phyloP scores from a whole-genome alignment of 202 grass and related monocot genomes.

The Bolboschoenoplectus hybrid region DNA sequence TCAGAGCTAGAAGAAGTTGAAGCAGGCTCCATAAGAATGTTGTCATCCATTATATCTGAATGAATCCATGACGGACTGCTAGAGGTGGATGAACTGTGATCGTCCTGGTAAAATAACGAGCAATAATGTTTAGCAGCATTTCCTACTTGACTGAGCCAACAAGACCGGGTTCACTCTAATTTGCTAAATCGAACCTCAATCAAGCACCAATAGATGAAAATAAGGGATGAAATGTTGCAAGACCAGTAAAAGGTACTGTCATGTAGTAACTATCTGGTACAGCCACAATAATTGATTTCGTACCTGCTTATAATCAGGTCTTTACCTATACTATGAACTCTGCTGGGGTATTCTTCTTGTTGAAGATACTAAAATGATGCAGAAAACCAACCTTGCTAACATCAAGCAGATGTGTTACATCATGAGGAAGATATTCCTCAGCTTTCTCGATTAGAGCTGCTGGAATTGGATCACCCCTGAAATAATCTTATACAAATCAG shows the following conservation, averaged over 20 bases:
- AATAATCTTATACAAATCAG: slow-evolving; percentile 38
- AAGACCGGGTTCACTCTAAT: neutral
- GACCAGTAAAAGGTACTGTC: neutral
- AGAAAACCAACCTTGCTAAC: slow-evolving; percentile 65
- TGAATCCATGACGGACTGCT: slow-evolving; percentile 84
- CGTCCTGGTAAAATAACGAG: slow-evolving; percentile 52
- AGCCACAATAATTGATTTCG: neutral
- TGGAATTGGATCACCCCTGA: slow-evolving; percentile 77
- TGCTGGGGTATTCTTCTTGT: slow-evolving; percentile 2
- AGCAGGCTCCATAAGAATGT: slow-evolving; percentile 71
- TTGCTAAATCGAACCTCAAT: slow-evolving; percentile 25
- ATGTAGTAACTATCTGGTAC: neutral
- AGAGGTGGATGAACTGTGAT: slow-evolving; percentile 39
- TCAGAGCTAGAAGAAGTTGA: slow-evolving; percentile 27
- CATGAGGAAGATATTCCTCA: slow-evolving; percentile 78
- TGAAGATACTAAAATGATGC: slow-evolving; percentile 26
- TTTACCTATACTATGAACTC: neutral
- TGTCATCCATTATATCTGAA: slow-evolving; percentile 99
- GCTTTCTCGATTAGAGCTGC: slow-evolving; percentile 69
- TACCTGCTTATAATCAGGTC: neutral
- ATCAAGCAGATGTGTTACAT: slow-evolving; percentile 58
- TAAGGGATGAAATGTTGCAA: slow-evolving; percentile 18
- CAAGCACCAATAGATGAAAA: slow-evolving; percentile 39
- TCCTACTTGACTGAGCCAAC: neutral
- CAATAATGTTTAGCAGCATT: neutral